Evolutionary conservation across 257 asterid genomes (phyloP).

Genomic region (Przewalskia tangutica): DNA sequence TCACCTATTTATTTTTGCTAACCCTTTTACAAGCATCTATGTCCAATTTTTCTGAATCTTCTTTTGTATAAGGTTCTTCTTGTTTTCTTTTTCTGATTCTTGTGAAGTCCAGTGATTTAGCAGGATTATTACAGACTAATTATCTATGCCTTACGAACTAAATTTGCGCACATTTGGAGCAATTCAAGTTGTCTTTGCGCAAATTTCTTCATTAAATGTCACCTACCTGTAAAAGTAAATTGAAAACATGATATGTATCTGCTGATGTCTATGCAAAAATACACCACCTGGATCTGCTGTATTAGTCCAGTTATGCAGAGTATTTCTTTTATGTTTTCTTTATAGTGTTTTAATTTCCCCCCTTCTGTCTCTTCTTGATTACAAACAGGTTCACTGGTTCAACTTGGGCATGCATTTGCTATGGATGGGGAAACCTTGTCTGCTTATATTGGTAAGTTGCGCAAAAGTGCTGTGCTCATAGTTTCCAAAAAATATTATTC

Average conservation of each 20-base stretch:
- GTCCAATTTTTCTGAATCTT: not conserved
- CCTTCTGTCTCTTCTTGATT: not conserved
- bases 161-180: not conserved
- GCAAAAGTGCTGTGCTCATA: not conserved
- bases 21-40: not conserved
- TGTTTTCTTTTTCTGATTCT: not conserved
- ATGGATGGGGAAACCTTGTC: conserved; percentile 96
- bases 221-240: not conserved
- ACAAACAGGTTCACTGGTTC: conserved; percentile 86
- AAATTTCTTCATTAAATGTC: no score
- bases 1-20: not conserved
- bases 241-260: not conserved
- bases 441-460: conserved; percentile 67
- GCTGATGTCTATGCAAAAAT: not conserved
- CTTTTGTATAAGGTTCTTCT: not conserved
- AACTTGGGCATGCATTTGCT: conserved; percentile 64
- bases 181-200: not conserved
- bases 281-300: not conserved
- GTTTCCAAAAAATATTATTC: not conserved
- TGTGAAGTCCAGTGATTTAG: not conserved
- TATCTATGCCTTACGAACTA: not conserved
- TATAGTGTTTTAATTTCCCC: not conserved
- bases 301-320: not conserved
- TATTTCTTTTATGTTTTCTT: not conserved
- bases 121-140: not conserved